A percentile compares a stretch with the other conserved stretches of the same genome.
These are phyloP conservation scores for Plasmodium blacklocki DNA, from an alignment of 169 alveolate genomes.

Conservation along the genomic window DNA sequence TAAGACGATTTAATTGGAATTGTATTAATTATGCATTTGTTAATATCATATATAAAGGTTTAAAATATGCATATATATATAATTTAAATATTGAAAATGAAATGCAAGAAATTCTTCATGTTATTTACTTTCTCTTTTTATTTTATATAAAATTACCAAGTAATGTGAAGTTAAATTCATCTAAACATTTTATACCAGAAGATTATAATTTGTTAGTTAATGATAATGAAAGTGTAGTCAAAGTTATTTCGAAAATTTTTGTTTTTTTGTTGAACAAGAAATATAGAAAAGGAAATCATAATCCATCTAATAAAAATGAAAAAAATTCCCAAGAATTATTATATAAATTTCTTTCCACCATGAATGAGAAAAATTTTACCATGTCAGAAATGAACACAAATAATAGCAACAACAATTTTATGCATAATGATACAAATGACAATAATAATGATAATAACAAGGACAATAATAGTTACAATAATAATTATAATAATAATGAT, in stretches of 20 bases:
- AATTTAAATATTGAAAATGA: constrained; percentile 33
- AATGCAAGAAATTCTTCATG: constrained; percentile 25
- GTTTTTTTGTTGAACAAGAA: constrained; percentile 48
- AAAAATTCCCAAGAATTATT: constrained; percentile 9
- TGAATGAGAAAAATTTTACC: constrained; percentile 55
- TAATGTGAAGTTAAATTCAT: constrained; percentile 39
- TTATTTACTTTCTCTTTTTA: constrained; percentile 42
- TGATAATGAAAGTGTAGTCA: constrained; percentile 65
- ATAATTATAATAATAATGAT: no score
- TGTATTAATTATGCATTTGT: constrained; percentile 66
- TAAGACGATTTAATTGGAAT: constrained; percentile 61
- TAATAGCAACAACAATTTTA: no score
- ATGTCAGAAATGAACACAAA: constrained; percentile 10
- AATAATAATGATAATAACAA: no score
- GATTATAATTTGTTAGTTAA: constrained; percentile 40
- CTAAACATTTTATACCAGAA: constrained; percentile 57
- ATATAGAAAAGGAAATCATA: constrained; percentile 5
- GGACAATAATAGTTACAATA: no score
- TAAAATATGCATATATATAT: constrained; percentile 70
- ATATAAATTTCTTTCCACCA: constrained; percentile 14
- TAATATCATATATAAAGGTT: constrained; percentile 56
- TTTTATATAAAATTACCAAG: constrained; percentile 72
- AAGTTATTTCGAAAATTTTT: constrained; percentile 53
- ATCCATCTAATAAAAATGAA: neutral
- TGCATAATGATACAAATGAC: neutral